Conservation (phyloP, 2,329 filamentous ascomycete genomes). For the Sordariomycetes sp. region DNA sequence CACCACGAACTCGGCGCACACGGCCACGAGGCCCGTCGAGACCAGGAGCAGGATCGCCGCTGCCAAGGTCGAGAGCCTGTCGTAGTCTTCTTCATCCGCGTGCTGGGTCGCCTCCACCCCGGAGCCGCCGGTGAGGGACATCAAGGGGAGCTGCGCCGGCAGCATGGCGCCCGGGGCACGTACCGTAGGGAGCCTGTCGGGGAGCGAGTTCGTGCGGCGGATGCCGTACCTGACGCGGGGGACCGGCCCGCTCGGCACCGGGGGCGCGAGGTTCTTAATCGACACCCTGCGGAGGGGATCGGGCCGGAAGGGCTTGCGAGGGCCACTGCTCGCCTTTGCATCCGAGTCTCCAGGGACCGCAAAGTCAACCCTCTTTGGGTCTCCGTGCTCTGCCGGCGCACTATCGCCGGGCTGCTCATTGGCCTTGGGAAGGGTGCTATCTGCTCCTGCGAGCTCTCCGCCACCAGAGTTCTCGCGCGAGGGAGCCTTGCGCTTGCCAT, state of each 20-base stretch:
- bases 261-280: constrained; percentile 54
- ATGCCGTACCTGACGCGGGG: constrained; percentile 53
- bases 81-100: constrained; percentile 18
- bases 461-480: neutral
- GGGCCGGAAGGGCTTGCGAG: constrained; percentile 22
- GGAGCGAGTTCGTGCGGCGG: constrained; percentile 63
- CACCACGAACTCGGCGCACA: constrained; percentile 62
- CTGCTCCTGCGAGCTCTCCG: neutral
- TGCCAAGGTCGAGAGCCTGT: constrained; percentile 39
- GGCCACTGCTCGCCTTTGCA: constrained; percentile 4
- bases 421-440: neutral
- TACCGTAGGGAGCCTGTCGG: constrained; percentile 45
- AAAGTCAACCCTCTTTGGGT: constrained; percentile 49
- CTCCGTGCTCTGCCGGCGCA: constrained; percentile 10
- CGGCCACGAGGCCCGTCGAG: constrained; percentile 54
- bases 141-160: constrained; percentile 32
- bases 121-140: constrained; percentile 18
- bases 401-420: neutral
- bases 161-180: constrained; percentile 40
- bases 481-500: constrained; percentile 27
- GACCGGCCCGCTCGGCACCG: constrained; percentile 31
- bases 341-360: constrained; percentile 19
- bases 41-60: constrained; percentile 52
- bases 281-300: constrained; percentile 52
- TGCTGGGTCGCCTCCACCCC: constrained; percentile 12